Evolutionary conservation across 2,329 filamentous ascomycete species (phyloP), one percentile per base, ranked within the genome.

Genomic region (Pestalotiopsis sp.): DNA sequence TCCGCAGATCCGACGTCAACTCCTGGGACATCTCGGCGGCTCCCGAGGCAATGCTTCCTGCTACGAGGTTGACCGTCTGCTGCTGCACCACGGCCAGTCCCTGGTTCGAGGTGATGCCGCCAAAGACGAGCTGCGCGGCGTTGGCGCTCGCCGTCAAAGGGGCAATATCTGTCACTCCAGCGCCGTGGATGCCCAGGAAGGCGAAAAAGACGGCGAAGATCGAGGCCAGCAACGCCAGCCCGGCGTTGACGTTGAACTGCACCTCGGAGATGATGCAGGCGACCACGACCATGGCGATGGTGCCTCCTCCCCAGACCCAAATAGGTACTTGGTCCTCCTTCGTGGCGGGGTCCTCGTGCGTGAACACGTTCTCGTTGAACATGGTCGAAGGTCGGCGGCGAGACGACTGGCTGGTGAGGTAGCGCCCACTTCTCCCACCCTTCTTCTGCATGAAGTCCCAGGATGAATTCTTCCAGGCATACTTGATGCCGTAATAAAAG

Each of bases 111-210:
- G 90, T 91, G 38, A 89, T 89, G 64, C 87, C 90, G 71, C 90
- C 90, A 61, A 91, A 89, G 67, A 92, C 84, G 68, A 92, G 87
- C 81, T 92, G 90, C 1, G 89, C 90, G 4, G 90, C 90, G 79
- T 92, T 92, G 72, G 89, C 86, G 0, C 88, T 88, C 3, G 90
- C 89, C 3, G 90, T 92, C 2, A 92, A 81, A 0, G 90, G 90
- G 0, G 90, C 89, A 72, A 86, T 86, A 72, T 90, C 88, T 17
- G 85, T 88, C n/a, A 86, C 85, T 68, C 85, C 88, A 38, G 85
- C 84, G 75, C 87, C 88, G 75, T 90, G 87, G 70, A 90, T 87
- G 61, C 86, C 87, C 27, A 90, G 80, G 81, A 90, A 88, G 59
- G 86, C 86, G 79, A 90, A 90, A 74, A 90, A 80, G 81, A 90